Evolutionary conservation across 129 eudicot species (phyloP), one percentile per base, ranked within the genome.

Genomic region (Centella asiatica): DNA sequence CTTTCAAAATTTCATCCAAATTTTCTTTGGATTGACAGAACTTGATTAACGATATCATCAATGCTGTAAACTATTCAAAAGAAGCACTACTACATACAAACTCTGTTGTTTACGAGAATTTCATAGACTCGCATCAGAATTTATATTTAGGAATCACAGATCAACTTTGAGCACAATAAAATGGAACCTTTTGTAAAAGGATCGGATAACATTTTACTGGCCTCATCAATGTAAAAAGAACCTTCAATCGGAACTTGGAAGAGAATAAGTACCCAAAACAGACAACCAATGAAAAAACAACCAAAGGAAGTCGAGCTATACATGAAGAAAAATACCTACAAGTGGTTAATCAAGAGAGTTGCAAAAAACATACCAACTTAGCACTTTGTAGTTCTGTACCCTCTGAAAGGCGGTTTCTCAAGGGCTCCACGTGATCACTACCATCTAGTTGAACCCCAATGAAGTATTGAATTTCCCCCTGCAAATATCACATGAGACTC

Each of bases 381-480:
- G 99, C 89, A 71, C 99, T 93, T 74, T 88, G 63, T 71, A 65
- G 84, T 70, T 93, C 96, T 10, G 96, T 69, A 61, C 64, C 75
- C 68, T 87, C 99, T 11, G 99, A 93, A 62, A 93, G 89, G 62
- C 99, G 95, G 70, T 85, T 93, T 59, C 85, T 79, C 54, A 93
- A 70, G 11, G 99, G 99, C 69, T 93, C 99, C 62, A 93, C 75
- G 53, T 87, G 92, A 80, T 88, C 92, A 75, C 99, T 93, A 37
- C 99, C 99, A 76, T 93, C 99, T 54, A 93, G 81, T 76, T 93
- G 99, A 68, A 93, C 99, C 65, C 99, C 99, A 47, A 93, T 93
- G 64, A 93, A 93, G 76, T 93, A 93, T 78, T 93, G 96, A 47
- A 93, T 86, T 64, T 93, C 99, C 42, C 99, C 99, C 99, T 93